Conservation (phyloP, 2,329 filamentous ascomycete genomes). For the Stagonosporopsis vannaccii region DNA sequence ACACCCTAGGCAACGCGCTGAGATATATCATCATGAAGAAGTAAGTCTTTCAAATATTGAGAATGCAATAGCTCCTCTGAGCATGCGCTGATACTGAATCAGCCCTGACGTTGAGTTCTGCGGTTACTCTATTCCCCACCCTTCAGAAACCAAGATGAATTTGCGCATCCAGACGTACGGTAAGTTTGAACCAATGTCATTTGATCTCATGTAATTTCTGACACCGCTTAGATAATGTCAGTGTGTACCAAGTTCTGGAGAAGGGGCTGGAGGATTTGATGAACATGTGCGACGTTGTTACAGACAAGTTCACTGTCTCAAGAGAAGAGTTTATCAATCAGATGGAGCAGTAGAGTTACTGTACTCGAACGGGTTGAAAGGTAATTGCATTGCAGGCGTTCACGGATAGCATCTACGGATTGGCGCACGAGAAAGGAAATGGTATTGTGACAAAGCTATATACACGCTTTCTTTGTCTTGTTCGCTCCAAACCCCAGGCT, state of each 20-base stretch:
- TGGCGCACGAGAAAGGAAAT: constrained; percentile 44
- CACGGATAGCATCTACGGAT: constrained; percentile 26
- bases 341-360: constrained; percentile 34
- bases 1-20: constrained; percentile 93
- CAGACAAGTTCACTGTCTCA: constrained; percentile 82
- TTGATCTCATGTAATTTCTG: neutral
- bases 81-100: constrained; percentile 6
- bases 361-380: neutral
- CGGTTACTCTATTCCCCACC: constrained; percentile 96
- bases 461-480: constrained; percentile 38
- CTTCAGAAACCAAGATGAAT: constrained; percentile 96
- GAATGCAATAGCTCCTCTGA: neutral
- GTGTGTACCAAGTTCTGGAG: constrained; percentile 82
- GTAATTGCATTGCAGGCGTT: constrained; percentile 46
- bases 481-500: constrained; percentile 12
- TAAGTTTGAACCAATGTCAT: constrained; percentile 50
- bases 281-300: constrained; percentile 90
- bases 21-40: constrained; percentile 99
- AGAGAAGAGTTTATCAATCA: constrained; percentile 65
- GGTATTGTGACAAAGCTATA: constrained; percentile 46
- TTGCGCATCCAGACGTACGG: constrained; percentile 96
- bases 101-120: constrained; percentile 98
- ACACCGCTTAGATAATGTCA: constrained; percentile 69
- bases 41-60: constrained; percentile 60
- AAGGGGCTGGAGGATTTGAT: constrained; percentile 90